Percentiles rank a stretch among this genome's conserved stretches.
Conservation (phyloP, 2,329 filamentous ascomycete species). For the Thelonectria rubi region DNA sequence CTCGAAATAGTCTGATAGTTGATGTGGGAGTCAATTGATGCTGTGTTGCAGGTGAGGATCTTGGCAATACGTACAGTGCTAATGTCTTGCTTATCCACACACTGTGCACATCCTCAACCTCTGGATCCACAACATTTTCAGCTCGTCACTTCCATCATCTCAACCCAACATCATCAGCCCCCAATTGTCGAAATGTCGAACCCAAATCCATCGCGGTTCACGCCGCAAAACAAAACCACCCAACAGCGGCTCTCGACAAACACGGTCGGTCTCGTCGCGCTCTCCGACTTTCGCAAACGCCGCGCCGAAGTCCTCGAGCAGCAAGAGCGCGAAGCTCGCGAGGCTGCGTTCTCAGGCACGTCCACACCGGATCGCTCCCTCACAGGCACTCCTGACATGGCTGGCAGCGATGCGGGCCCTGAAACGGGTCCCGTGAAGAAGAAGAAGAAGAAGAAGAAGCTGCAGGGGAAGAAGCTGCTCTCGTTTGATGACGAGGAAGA, state of each 20-base stretch:
- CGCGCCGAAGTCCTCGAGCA: conserved; percentile 93
- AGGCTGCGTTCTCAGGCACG: conserved; percentile 59
- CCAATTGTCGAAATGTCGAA: conserved; percentile 51
- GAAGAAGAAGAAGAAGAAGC: conserved; percentile 60
- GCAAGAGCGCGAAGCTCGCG: conserved; percentile 82
- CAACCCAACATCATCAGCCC: neutral
- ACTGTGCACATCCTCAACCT: conserved; percentile 21
- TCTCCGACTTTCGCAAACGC: conserved; percentile 95
- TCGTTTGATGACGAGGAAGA: conserved; percentile 77
- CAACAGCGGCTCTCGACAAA: conserved; percentile 85
- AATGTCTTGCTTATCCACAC: neutral
- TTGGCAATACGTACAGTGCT: no score
- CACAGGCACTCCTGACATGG: conserved; percentile 58
- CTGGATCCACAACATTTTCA: conserved; percentile 12
- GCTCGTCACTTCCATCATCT: neutral
- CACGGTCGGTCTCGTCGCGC: conserved; percentile 89
- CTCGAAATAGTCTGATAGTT: no score
- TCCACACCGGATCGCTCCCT: conserved; percentile 60
- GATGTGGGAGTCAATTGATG: no score
- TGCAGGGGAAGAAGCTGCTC: conserved; percentile 58
- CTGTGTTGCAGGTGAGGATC: no score
- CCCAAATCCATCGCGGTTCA: conserved; percentile 68
- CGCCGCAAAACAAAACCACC: conserved; percentile 77
- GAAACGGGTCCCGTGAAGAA: conserved; percentile 38
- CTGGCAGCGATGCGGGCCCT: conserved; percentile 47